Base-by-base conservation (phyloP, 2,329 filamentous ascomycete genomes). In the Lachnellula hyalina region DNA sequence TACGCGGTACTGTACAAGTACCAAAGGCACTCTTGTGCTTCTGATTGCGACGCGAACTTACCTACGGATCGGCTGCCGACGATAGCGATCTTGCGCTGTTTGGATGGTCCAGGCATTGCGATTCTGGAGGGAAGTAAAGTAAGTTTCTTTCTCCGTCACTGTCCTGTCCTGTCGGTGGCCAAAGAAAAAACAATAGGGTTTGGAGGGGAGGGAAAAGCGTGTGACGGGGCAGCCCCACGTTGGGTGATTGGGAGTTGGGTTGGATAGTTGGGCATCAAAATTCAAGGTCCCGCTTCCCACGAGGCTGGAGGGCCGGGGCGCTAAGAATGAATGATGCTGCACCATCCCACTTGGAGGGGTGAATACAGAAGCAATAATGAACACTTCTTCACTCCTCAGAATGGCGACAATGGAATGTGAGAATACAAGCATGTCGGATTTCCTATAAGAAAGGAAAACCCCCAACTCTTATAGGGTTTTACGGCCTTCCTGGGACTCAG, bases 21-120 rank as follows among this genome's bases (percentile, higher is more conserved):
- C 28, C 28, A 32, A 32, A 32, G 2, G 28, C 8, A 32, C 1
- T 32, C 28, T 32, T 32, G 28, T 32, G 28, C 28, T 32, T 32
- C 28, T 32, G 28, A 32, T 32, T 44, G 15, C 14, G 38, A n/a
- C 19, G n/a, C 12, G 17, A 45, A 74, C 82, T 65, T 80, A 90
- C 87, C 87, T 70, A 96, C 92, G 58, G 92, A 94, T 68, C 92
- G 86, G 76, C 90, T 95, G 76, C 92, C 92, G 61, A 96, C 90
- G 74, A 96, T 93, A 74, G 92, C 92, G 72, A 96, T 87, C 80
- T 96, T 96, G 68, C 92, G 82, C 75, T 96, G 91, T 75, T 96
- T 96, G 56, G 86, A 57, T 48, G 66, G 65, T 38, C 61, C 56
- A 52, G 61, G 61, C 67, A 67, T 68, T 25, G 34, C 52, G 48